A percentile compares a stretch with the other conserved stretches of the same genome.
Evolutionary conservation across 306 rosid genomes (phyloP).

Genomic region (Senna siamea): DNA sequence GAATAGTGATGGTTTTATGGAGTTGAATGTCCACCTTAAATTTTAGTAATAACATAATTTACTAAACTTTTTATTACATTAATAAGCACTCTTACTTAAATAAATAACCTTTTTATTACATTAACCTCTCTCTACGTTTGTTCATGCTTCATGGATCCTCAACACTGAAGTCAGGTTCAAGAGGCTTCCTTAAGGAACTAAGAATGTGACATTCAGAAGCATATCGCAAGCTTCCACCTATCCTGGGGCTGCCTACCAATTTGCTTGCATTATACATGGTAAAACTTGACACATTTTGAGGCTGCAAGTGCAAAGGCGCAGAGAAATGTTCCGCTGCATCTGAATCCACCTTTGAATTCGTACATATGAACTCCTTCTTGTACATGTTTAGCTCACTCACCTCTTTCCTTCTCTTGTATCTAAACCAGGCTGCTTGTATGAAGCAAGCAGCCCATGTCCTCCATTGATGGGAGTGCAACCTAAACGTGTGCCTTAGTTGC

Average conservation of each 20-base stretch:
- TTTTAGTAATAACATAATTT: too few species aligned
- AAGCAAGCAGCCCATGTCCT: slow-evolving; percentile 69
- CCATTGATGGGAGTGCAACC: slow-evolving; percentile 61
- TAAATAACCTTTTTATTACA: too few species aligned
- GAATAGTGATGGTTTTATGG: too few species aligned
- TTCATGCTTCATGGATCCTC: too few species aligned
- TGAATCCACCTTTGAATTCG: too few species aligned
- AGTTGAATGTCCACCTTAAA: too few species aligned
- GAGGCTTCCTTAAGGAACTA: slow-evolving; percentile 55
- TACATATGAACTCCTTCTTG: slow-evolving; percentile 3
- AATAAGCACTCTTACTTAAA: too few species aligned
- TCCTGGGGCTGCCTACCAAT: slow-evolving; percentile 36
- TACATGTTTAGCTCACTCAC: slow-evolving; percentile 35
- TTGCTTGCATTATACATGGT: background rate
- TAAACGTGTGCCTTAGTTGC: slow-evolving; percentile 54
- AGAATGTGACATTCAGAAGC: slow-evolving; percentile 51
- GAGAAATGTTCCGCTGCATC: slow-evolving; percentile 39
- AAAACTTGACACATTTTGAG: slow-evolving; percentile 12
- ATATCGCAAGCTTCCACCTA: slow-evolving; percentile 52
- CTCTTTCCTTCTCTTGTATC: slow-evolving; percentile 51
- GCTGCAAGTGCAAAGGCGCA: slow-evolving; percentile 50
- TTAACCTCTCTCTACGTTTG: too few species aligned
- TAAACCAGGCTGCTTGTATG: slow-evolving; percentile 70
- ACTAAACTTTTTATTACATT: too few species aligned
- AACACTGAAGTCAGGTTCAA: slow-evolving; percentile 58